Evolutionary conservation across 2,329 filamentous ascomycete species (phyloP).

Genomic region (Pseudogymnoascus sp.): DNA sequence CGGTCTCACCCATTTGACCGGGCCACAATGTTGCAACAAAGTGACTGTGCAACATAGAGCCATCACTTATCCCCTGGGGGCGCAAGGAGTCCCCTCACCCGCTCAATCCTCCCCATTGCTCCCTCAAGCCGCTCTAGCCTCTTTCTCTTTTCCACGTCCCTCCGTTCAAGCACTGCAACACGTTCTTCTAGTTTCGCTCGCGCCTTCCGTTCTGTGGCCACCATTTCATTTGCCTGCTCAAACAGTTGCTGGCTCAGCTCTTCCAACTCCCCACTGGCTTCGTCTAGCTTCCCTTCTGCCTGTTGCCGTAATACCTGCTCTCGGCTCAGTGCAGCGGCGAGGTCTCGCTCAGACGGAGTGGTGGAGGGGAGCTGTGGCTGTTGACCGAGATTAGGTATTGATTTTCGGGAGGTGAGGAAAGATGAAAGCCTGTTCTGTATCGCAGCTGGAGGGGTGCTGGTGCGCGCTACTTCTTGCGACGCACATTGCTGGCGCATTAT

Average conservation of each 20-base stretch:
- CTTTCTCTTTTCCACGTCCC: conserved; percentile 61
- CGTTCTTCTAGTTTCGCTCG: conserved; percentile 64
- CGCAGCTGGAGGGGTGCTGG: conserved; percentile 23
- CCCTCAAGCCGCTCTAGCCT: conserved; percentile 64
- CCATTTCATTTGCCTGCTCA: conserved; percentile 82
- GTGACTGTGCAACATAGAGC: not conserved
- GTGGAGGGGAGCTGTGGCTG: conserved; percentile 14
- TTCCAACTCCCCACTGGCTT: conserved; percentile 66
- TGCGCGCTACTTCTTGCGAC: conserved; percentile 35
- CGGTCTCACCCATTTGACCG: not conserved
- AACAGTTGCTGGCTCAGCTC: conserved; percentile 70
- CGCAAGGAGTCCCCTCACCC: conserved; percentile 53
- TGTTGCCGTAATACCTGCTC: conserved; percentile 60
- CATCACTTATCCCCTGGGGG: not conserved
- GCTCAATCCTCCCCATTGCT: conserved; percentile 62
- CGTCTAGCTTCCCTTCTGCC: conserved; percentile 59
- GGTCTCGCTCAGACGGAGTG: conserved; percentile 32
- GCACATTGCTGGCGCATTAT: conserved; percentile 38
- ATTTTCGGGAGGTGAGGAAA: conserved; percentile 43
- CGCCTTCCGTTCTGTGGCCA: conserved; percentile 64
- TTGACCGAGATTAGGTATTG: conserved; percentile 31
- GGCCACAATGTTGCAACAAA: not conserved
- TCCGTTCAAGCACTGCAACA: conserved; percentile 57
- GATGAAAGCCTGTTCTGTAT: conserved; percentile 31
- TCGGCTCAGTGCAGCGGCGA: conserved; percentile 55